Percentiles rank a stretch among this genome's conserved stretches.
These are phyloP conservation scores for Maudiozyma saulgeensis DNA, from an alignment of 805 yeast genomes.

Conservation along the genomic window DNA sequence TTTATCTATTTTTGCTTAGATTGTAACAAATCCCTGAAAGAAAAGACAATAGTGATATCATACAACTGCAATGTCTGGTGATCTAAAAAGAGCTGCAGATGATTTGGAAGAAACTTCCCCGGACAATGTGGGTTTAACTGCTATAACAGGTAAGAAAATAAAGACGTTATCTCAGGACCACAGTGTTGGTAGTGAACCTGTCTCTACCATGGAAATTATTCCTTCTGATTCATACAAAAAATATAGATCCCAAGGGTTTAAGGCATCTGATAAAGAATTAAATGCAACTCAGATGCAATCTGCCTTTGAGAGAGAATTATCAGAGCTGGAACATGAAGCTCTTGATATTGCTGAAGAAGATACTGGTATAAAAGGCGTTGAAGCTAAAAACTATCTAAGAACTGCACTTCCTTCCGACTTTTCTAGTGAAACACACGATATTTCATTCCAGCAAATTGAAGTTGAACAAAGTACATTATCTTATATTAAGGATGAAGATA, in stretches of 20 bases:
- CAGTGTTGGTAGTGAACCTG: conserved; percentile 28
- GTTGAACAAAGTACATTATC: conserved; percentile 72
- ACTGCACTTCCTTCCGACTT: conserved; percentile 46
- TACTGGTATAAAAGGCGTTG: not conserved
- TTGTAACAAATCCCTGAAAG: no score
- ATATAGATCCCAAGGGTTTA: conserved; percentile 25
- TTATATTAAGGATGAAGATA: conserved; percentile 26
- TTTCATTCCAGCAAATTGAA: conserved; percentile 84
- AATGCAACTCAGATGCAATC: conserved; percentile 18
- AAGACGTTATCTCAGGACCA: conserved; percentile 24
- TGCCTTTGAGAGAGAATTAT: conserved; percentile 24
- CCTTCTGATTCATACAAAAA: conserved; percentile 25
- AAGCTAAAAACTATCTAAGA: conserved; percentile 40
- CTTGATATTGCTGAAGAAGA: conserved; percentile 11
- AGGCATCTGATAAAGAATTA: conserved; percentile 19
- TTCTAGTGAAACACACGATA: conserved; percentile 40
- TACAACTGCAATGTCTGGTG: not conserved
- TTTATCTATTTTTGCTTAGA: no score
- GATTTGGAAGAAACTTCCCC: not conserved
- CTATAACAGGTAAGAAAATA: conserved; percentile 15
- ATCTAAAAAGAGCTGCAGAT: not conserved
- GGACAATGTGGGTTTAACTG: not conserved
- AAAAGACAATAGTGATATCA: not conserved
- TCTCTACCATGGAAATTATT: conserved; percentile 27
- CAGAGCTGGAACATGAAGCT: conserved; percentile 25